phyloP scores from a whole-genome alignment of 805 yeast genomes.

The Candida lessepsii region DNA sequence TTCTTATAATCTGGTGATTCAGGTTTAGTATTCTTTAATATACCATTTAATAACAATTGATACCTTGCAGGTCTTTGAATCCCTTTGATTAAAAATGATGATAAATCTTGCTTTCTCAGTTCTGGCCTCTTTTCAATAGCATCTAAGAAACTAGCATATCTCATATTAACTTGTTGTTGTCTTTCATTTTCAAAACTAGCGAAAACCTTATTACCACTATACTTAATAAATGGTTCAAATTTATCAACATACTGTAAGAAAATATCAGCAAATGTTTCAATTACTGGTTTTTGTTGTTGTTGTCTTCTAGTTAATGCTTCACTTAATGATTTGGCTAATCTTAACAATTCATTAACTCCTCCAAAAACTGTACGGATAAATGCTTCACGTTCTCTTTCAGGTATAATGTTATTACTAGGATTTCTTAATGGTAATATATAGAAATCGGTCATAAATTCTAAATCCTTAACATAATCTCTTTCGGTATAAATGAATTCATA shows the following conservation, averaged over 20 bases:
- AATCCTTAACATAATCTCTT: conserved; percentile 90
- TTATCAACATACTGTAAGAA: conserved; percentile 78
- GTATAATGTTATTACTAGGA: conserved; percentile 70
- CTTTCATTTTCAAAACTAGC: conserved; percentile 95
- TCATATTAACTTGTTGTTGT: conserved; percentile 84
- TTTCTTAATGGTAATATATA: conserved; percentile 90
- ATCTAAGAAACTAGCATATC: conserved; percentile 90
- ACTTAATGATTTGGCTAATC: conserved; percentile 79
- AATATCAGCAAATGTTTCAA: conserved; percentile 83
- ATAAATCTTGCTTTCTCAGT: conserved; percentile 84
- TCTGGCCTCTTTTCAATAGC: conserved; percentile 85
- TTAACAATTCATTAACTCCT: conserved; percentile 81
- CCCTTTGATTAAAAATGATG: conserved; percentile 91
- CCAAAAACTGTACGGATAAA: conserved; percentile 90
- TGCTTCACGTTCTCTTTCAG: conserved; percentile 84
- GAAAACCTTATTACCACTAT: conserved; percentile 92
- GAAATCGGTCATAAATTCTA: conserved; percentile 88
- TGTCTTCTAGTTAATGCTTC: conserved; percentile 82
- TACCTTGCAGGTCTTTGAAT: conserved; percentile 95
- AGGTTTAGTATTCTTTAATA: conserved; percentile 77
- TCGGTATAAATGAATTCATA: conserved; percentile 93
- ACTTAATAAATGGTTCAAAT: conserved; percentile 89
- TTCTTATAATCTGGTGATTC: conserved; percentile 70
- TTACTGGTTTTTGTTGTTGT: conserved; percentile 82
- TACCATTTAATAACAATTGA: conserved; percentile 78